These are phyloP conservation scores for Candida manassasensis DNA, from an alignment of 805 yeast species.

Conservation along the genomic window DNA sequence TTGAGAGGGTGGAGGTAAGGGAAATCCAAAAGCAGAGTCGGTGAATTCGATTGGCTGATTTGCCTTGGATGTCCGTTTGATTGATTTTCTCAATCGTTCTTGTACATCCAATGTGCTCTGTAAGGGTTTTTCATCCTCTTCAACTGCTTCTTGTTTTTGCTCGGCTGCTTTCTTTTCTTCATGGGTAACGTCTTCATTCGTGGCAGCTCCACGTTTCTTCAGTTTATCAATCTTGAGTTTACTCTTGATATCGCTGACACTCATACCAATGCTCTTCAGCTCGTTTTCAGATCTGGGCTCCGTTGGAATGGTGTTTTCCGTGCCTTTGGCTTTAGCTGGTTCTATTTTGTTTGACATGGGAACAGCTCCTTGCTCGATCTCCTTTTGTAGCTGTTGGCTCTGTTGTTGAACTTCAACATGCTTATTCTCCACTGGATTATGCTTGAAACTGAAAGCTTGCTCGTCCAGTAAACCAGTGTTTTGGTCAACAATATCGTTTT, in stretches of 20 bases:
- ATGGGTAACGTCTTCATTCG: no score
- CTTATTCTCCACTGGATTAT: background rate
- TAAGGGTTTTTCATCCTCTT: constrained; percentile 18
- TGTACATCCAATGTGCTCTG: constrained; percentile 38
- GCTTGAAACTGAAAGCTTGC: no score
- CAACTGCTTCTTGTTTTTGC: constrained; percentile 8
- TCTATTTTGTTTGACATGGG: background rate
- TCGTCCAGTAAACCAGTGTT: no score
- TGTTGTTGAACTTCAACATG: constrained; percentile 1
- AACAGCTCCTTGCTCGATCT: background rate
- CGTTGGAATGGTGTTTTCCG: constrained; percentile 3
- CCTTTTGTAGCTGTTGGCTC: background rate
- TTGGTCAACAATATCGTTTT: no score
- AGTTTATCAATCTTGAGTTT: constrained; percentile 4
- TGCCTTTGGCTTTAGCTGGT: constrained; percentile 2
- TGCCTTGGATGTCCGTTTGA: constrained; percentile 37
- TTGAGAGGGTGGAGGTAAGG: constrained; percentile 73
- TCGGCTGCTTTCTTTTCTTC: constrained; percentile 7
- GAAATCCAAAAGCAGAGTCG: constrained; percentile 85
- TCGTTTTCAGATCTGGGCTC: no score
- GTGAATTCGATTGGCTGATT: constrained; percentile 47
- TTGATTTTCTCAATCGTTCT: constrained; percentile 39
- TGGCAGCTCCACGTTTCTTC: no score
- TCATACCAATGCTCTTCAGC: background rate
- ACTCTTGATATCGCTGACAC: constrained; percentile 3